These are phyloP conservation scores for Detonula confervacea DNA, from an alignment of 352 stramenopile species.

Conservation along the genomic window DNA sequence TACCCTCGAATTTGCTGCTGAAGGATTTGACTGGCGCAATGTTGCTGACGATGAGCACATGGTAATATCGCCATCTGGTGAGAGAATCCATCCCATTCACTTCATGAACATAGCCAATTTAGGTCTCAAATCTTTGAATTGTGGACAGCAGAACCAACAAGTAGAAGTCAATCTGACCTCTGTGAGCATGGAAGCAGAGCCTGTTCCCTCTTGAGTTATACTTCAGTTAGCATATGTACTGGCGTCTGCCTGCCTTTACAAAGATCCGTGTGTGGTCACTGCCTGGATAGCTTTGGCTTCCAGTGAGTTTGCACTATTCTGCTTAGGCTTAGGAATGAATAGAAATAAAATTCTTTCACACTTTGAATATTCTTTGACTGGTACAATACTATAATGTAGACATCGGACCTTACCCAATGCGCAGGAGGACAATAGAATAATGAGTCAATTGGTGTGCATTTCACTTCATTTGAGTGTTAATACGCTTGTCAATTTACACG, in stretches of 20 bases:
- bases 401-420: too few relatives aligned
- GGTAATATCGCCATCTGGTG: slow-evolving; percentile 49
- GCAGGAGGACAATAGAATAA: too few relatives aligned
- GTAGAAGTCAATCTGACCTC: background rate
- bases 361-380: too few relatives aligned
- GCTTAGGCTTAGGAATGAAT: background rate
- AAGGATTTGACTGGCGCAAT: slow-evolving; percentile 76
- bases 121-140: background rate
- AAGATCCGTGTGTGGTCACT: background rate
- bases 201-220: background rate
- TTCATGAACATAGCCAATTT: slow-evolving; percentile 44
- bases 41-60: slow-evolving; percentile 72
- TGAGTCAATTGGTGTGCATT: too few relatives aligned
- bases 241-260: background rate
- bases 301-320: background rate
- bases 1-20: slow-evolving; percentile 70
- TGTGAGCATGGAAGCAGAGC: background rate
- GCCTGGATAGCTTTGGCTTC: background rate
- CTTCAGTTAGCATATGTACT: background rate
- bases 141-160: background rate
- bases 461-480: too few relatives aligned
- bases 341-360: too few relatives aligned
- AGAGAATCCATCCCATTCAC: slow-evolving; percentile 74
- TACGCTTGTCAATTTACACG: too few relatives aligned
- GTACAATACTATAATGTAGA: too few relatives aligned